Conservation (phyloP, 345 rosid species). For the Aethionema arabicum region DNA sequence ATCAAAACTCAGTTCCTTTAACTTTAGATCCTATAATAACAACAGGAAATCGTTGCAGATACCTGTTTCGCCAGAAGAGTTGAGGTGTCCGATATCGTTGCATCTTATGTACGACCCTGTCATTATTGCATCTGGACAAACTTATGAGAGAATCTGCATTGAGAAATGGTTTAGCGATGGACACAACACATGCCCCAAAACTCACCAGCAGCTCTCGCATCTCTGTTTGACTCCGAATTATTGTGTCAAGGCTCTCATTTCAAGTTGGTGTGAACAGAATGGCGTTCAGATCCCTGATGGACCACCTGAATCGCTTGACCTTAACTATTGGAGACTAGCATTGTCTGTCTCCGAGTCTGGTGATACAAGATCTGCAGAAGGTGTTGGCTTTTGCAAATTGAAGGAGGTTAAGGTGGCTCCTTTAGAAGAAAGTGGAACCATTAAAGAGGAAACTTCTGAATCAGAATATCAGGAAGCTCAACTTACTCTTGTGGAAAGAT, state of each 20-base stretch:
- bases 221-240: constrained; percentile 88
- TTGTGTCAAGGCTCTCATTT: constrained; percentile 85
- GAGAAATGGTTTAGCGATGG: constrained; percentile 98
- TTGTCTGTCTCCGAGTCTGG: constrained; percentile 63
- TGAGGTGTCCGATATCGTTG: constrained; percentile 93
- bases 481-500: constrained; percentile 44
- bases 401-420: constrained; percentile 71
- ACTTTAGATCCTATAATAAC: constrained; percentile 61
- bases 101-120: constrained; percentile 98
- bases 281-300: constrained; percentile 70
- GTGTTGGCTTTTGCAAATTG: constrained; percentile 45
- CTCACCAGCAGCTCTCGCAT: constrained; percentile 78
- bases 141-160: constrained; percentile 85
- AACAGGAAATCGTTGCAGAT: constrained; percentile 64
- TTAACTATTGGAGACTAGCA: constrained; percentile 89
- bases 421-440: constrained; percentile 62
- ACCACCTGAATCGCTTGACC: constrained; percentile 89
- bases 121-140: constrained; percentile 96
- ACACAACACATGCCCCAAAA: constrained; percentile 90
- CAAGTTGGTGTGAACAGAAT: constrained; percentile 94
- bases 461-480: constrained; percentile 45
- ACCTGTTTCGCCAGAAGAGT: constrained; percentile 83
- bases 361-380: constrained; percentile 52
- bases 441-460: constrained; percentile 51
- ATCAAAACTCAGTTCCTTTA: constrained; percentile 74